Evolutionary conservation across 306 rosid species (phyloP).

Genomic region (Trichosanthes truncata): DNA sequence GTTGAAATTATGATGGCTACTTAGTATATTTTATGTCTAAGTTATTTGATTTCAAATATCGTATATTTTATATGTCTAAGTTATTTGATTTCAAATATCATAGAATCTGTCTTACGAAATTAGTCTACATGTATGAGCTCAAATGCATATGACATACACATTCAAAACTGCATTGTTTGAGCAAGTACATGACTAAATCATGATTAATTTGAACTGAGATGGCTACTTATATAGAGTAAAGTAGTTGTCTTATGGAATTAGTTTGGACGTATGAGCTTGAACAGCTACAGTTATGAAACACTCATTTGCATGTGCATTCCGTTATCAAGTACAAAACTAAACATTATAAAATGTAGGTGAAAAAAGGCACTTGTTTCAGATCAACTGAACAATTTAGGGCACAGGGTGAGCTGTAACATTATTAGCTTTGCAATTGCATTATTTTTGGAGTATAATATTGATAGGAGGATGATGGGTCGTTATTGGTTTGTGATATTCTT

Average conservation of each 20-base stretch:
- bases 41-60: neutral
- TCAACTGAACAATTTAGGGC: neutral
- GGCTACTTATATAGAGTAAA: neutral
- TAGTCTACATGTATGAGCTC: neutral
- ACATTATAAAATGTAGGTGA: neutral
- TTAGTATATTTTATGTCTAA: neutral
- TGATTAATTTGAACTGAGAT: neutral
- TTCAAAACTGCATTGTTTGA: neutral
- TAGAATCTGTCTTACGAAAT: neutral
- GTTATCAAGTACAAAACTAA: neutral
- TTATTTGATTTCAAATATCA: too few relatives aligned
- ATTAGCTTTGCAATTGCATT: neutral
- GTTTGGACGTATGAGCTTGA: neutral
- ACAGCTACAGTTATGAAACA: neutral
- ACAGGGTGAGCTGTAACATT: conserved; percentile 1
- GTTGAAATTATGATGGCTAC: neutral
- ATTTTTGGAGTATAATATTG: neutral
- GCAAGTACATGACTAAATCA: neutral
- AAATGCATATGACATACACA: too few relatives aligned
- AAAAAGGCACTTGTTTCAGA: neutral
- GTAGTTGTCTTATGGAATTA: neutral
- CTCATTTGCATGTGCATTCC: neutral
- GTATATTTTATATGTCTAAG: too few relatives aligned
- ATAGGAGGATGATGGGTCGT: conserved; percentile 3
- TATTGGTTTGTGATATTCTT: neutral